These are phyloP conservation scores for Casuarina glauca DNA, from an alignment of 306 rosid species.

Conservation along the genomic window DNA sequence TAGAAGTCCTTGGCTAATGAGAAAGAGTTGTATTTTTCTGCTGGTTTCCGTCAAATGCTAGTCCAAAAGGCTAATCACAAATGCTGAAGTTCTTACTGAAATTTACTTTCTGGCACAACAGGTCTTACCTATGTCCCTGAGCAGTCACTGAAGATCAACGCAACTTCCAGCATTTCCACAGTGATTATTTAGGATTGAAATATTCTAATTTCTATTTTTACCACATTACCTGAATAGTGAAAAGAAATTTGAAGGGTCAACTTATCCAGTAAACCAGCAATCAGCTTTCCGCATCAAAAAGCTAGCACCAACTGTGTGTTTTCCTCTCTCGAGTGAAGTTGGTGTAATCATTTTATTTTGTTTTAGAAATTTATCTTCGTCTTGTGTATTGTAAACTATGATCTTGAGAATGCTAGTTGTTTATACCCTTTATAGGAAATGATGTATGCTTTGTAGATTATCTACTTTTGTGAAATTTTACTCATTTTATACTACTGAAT, in stretches of 20 bases:
- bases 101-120: conserved; percentile 39
- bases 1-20: background rate
- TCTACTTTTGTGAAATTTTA: conserved; percentile 46
- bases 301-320: conserved; percentile 27
- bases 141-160: conserved; percentile 65
- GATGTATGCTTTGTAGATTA: conserved; percentile 43
- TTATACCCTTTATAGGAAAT: conserved; percentile 36
- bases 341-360: conserved; percentile 34
- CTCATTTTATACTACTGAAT: conserved; percentile 25
- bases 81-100: conserved; percentile 18
- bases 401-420: conserved; percentile 36
- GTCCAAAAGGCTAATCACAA: conserved; percentile 23
- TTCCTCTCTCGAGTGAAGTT: conserved; percentile 23
- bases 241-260: conserved; percentile 20
- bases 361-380: conserved; percentile 27
- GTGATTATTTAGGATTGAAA: conserved; percentile 42
- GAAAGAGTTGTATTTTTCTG: conserved; percentile 15
- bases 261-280: conserved; percentile 20
- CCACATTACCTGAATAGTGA: conserved; percentile 16
- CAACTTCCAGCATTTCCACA: conserved; percentile 73
- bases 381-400: conserved; percentile 35
- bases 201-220: conserved; percentile 24
- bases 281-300: conserved; percentile 23
- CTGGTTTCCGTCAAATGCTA: conserved; percentile 11
- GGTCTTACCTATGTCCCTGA: conserved; percentile 82